Evolutionary conservation across 495 filamentous ascomycete genomes (phyloP), one percentile per base, ranked within the genome.

Genomic region (Penicillium cataractarum): DNA sequence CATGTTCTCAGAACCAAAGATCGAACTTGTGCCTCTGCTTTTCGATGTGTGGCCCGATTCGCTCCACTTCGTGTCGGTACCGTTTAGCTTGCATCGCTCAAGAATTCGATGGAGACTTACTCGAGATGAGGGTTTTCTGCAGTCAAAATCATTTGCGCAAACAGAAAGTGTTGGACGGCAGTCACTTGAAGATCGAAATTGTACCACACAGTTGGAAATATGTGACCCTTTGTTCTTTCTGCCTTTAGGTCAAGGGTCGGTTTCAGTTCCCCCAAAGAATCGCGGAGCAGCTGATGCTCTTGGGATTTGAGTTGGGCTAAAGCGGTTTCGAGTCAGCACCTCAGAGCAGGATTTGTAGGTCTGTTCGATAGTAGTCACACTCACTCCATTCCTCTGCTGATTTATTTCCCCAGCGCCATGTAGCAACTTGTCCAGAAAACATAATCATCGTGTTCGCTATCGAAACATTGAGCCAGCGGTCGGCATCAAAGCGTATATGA

Each of bases 131-230:
- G 69, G 27, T 63, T 71, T 49, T 71, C 67, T 0, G 69, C 71
- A 10, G 57, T 67, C 24, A 74, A 46, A 3, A 71, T 70, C 63
- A 71, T 61, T 40, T 68, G 57, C 6, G 67, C 65, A 6, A 74
- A 35, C 42, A 61, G 57, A 17, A 70, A 63, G 22, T 74, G 69
- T 42, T 71, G 71, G 6, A 63, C 52, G 10, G 61, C 69, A 10
- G 67, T 67, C 4, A 70, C 69, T 24, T 71, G 69, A 6, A 59
- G 42, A 42, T 70, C 67, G 13, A 58, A 64, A 19, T 39, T 39
- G 27, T 68, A 74, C 71, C 69, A 74, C 0, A 69, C 60, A 1
- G 71, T 71, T 22, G 71, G 69, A 35, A 74, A 71, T 26, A 74
- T 62, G 24, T 65, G 44, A 5, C 71, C 71, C n/a, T 64, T 68